Base-by-base conservation (phyloP, 1,284 basidiomycete species). In the Grifola frondosa region DNA sequence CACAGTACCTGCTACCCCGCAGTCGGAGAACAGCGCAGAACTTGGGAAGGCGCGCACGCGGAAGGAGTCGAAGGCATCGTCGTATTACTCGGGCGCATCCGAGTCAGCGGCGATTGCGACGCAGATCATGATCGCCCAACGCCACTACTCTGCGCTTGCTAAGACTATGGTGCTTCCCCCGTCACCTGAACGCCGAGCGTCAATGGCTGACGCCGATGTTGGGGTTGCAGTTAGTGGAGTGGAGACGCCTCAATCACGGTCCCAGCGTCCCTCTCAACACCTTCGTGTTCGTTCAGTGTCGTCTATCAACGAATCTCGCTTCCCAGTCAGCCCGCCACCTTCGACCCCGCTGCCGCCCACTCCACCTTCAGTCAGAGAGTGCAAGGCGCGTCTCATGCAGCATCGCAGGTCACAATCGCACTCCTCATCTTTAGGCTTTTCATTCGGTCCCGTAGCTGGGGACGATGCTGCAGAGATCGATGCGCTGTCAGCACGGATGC, bases 261-360 rank as follows among this genome's bases (percentile, higher is more conserved):
- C 32, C 6, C 40, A 45, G 12, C 54, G 56, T n/a, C 68, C 69
- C 16, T 76, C 76, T 13, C 60, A 51, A 39, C 71, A 73, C 35
- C 62, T 71, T 13, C 71, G 71, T 30, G 61, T 67, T 6, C 68
- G 67, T 29, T 73, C 71, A 1, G 54, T 72, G 4, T 70, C 80
- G 3, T 81, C 80, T 5, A 60, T 75, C 43, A 68, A 57, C 44
- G 52, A 52, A 28, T 70, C 74, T 19, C 66, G 65, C 34, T 73
- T 72, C 56, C 73, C 67, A 37, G 65, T 74, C 54, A 81, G 71
- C 53, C 79, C 78, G 5, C 82, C 83, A 25, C 81, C 83, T 3
- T 69, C 78, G 0, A 73, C 78, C 48, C 82, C 83, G 15, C 72
- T 86, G 28, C 82, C 83, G 10, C 83, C 83, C 3, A 86, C 81